Evolutionary conservation across 371 early-diverging fungal species (phyloP).

Genomic region (Apophysomyces trapeziformis): DNA sequence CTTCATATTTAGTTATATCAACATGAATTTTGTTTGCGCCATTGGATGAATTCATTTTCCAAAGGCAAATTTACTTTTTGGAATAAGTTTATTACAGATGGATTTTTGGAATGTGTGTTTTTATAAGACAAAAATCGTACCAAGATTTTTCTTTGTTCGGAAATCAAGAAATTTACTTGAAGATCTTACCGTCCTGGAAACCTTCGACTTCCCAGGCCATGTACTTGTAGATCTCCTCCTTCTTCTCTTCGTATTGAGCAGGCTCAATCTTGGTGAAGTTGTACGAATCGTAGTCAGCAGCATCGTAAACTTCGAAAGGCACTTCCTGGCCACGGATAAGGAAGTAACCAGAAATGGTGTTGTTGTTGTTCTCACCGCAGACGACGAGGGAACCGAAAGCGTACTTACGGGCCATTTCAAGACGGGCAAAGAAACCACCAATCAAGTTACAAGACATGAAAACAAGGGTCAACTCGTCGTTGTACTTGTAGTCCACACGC

Average conservation of each 20-base stretch:
- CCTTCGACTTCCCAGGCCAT: slow-evolving; percentile 57
- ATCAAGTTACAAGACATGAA: slow-evolving; percentile 92
- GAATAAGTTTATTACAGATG: too few species aligned
- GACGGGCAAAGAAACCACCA: slow-evolving; percentile 92
- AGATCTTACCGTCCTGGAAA: slow-evolving; percentile 51
- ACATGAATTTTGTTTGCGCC: too few species aligned
- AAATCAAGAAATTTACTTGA: slow-evolving; percentile 26
- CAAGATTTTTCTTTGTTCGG: background rate
- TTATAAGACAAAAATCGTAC: too few species aligned
- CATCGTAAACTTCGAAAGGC: slow-evolving; percentile 84
- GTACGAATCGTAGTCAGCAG: slow-evolving; percentile 91
- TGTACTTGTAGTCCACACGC: slow-evolving; percentile 91
- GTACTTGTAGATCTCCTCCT: slow-evolving; percentile 54
- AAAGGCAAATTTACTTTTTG: too few species aligned
- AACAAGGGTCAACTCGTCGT: slow-evolving; percentile 76
- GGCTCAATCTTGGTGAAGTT: slow-evolving; percentile 83
- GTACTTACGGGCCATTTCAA: slow-evolving; percentile 94
- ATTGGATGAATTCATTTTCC: too few species aligned
- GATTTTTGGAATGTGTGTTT: too few species aligned
- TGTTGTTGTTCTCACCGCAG: slow-evolving; percentile 87
- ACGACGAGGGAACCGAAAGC: slow-evolving; percentile 91
- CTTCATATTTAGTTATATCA: too few species aligned
- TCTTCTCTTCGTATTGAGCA: slow-evolving; percentile 57
- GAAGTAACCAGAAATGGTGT: slow-evolving; percentile 93
- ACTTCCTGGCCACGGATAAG: slow-evolving; percentile 91